Base-by-base conservation (phyloP, 305 asterid genomes). In the Stenogyne calaminthoides region DNA sequence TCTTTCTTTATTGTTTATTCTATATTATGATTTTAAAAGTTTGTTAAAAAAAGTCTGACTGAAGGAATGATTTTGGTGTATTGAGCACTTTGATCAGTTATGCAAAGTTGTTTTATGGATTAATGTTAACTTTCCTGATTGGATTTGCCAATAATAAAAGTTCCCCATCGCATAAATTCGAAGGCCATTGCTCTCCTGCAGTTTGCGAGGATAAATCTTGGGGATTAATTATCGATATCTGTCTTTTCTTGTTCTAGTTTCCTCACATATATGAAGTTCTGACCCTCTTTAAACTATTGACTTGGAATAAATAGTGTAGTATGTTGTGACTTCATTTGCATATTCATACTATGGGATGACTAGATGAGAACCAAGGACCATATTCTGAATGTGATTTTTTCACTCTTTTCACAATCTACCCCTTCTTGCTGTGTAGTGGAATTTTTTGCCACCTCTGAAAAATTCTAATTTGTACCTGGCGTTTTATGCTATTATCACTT, bases 81-180 rank as follows among this genome's bases (percentile, higher is more conserved):
- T 81, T 95, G 99, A 95, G 79, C 99, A 95, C 89, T 95, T 95
- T n/a, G 99, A 95, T 87, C 99, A 83, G 99, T 95, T 78, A 97
- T 91, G 46, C 97, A 98, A 51, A 98, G 91, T 83, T 95, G 98
- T 89, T 95, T 95, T 81, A 87, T 95, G 98, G 99, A 95, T 82
- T 95, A n/a, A 98, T 79, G 99, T 95, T 80, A 95, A 95, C 85
- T n/a, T 95, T 98, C 86, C 86, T 95, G 80, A 95, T 95, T 82
- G 97, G 97, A 65, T 95, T 95, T 91, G 99, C 99, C 70, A 95
- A 91, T 83, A 91, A 89, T 82, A 93, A 93, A 84, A 87, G 86
- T 80, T 91, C 97, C n/a, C 80, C 96, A 82, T 73, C 89, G 99
- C 46, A 95, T 95, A 83, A 95, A 98, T 84, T 90, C 93, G 88